Percentiles rank a stretch among this genome's conserved stretches.
Conservation (phyloP, 768 basidiomycete species). For the Neoboletus subvelutipes region DNA sequence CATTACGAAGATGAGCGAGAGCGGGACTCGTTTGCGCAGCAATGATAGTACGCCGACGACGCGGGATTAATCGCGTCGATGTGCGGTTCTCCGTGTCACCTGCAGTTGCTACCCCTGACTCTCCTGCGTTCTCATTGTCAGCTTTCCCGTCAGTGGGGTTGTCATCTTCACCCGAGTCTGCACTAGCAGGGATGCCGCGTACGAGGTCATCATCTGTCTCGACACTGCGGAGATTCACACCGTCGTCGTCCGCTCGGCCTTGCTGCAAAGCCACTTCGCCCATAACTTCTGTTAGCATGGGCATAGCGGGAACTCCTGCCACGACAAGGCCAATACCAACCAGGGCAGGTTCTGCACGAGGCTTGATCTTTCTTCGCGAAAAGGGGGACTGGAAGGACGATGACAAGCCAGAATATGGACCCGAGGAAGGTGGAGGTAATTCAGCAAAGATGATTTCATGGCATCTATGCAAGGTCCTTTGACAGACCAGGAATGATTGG, state of each 20-base stretch:
- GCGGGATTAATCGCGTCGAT: constrained; percentile 12
- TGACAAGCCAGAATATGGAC: constrained; percentile 66
- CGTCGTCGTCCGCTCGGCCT: constrained; percentile 72
- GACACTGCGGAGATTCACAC: constrained; percentile 47
- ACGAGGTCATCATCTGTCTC: constrained; percentile 45
- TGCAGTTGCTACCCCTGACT: constrained; percentile 9
- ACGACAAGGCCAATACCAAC: constrained; percentile 84
- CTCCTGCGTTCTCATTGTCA: constrained; percentile 25
- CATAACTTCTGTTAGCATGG: constrained; percentile 65
- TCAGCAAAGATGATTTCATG: constrained; percentile 97
- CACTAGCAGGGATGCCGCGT: constrained; percentile 21
- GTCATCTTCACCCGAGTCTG: constrained; percentile 36
- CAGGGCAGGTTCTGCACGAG: constrained; percentile 69
- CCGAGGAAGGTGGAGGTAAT: constrained; percentile 59
- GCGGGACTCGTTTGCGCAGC: constrained; percentile 76
- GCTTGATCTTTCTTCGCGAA: constrained; percentile 63
- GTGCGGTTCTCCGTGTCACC: constrained; percentile 16
- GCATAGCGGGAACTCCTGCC: constrained; percentile 77
- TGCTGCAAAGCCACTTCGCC: constrained; percentile 89
- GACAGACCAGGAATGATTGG: constrained; percentile 85
- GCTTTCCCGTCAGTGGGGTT: constrained; percentile 45
- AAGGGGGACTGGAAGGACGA: constrained; percentile 50
- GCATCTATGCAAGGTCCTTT: constrained; percentile 85
- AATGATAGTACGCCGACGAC: constrained; percentile 50
- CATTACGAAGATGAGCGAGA: constrained; percentile 56